phyloP scores from a whole-genome alignment of 2,329 filamentous ascomycete species.

The Pseudogymnoascus sp. region DNA sequence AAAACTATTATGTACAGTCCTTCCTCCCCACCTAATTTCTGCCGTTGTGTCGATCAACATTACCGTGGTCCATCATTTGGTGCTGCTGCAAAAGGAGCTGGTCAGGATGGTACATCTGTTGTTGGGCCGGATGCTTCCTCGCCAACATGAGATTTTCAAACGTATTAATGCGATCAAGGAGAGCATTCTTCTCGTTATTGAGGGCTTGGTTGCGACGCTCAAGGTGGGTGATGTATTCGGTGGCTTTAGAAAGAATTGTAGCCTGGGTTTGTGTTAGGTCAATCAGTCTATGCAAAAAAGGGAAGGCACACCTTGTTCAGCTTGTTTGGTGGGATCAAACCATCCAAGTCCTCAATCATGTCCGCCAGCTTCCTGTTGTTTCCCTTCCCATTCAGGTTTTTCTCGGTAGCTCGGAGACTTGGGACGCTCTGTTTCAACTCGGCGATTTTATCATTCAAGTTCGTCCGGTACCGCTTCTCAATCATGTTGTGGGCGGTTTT shows the following conservation, averaged over 20 bases:
- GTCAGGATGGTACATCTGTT: background rate
- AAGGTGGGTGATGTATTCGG: constrained; percentile 19
- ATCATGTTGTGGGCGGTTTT: constrained; percentile 82
- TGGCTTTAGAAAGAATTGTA: constrained; percentile 17
- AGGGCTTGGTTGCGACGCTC: constrained; percentile 11
- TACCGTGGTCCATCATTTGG: background rate
- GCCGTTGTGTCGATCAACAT: background rate
- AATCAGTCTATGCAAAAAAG: background rate
- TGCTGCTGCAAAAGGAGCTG: background rate
- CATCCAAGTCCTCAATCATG: constrained; percentile 49
- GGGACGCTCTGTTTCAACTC: constrained; percentile 67
- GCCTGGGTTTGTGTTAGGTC: constrained; percentile 11
- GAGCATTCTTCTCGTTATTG: background rate
- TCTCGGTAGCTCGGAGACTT: constrained; percentile 48
- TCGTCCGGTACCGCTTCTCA: constrained; percentile 75
- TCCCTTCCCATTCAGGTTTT: constrained; percentile 21
- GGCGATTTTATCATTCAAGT: constrained; percentile 76
- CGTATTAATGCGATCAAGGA: background rate
- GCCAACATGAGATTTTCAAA: background rate
- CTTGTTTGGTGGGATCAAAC: constrained; percentile 56
- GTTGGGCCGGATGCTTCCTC: background rate
- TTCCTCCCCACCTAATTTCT: background rate
- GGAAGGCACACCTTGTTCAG: constrained; percentile 49
- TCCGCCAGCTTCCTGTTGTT: constrained; percentile 35
- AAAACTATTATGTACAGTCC: background rate